phyloP scores from a whole-genome alignment of 345 rosid genomes.

The Microcos paniculata region DNA sequence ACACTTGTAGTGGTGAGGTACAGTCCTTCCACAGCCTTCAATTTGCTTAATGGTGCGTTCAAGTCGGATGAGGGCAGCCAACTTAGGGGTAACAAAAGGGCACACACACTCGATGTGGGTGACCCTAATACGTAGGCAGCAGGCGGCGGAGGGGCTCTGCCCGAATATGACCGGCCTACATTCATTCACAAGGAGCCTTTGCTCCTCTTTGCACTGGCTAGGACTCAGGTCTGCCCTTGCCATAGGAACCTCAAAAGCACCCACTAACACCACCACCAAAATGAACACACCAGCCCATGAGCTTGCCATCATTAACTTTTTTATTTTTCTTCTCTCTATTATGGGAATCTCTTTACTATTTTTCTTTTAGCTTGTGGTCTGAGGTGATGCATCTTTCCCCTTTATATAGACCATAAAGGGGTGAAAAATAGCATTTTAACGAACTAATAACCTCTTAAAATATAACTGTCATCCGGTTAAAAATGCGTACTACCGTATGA shows the following conservation, averaged over 20 bases:
- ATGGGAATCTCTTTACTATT: too few species aligned
- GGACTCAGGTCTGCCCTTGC: constrained; percentile 17
- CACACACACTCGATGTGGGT: constrained; percentile 28
- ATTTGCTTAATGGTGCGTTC: constrained; percentile 23
- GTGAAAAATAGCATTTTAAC: too few species aligned
- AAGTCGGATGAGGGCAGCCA: constrained; percentile 13
- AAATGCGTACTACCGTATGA: too few species aligned
- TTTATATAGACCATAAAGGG: too few species aligned
- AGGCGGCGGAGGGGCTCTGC: background rate
- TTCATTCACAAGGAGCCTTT: constrained; percentile 15
- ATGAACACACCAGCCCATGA: background rate
- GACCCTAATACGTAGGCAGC: constrained; percentile 21
- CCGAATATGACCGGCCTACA: constrained; percentile 18
- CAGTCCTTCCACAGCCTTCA: constrained; percentile 22
- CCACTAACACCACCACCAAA: background rate
- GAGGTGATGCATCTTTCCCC: too few species aligned
- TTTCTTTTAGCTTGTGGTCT: too few species aligned
- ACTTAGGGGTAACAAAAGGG: constrained; percentile 26
- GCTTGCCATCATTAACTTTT: background rate
- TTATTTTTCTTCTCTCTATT: too few species aligned
- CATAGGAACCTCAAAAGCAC: background rate
- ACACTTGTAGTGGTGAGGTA: constrained; percentile 30
- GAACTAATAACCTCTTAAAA: too few species aligned
- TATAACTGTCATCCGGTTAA: too few species aligned
- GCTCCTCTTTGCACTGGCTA: constrained; percentile 24